Percentiles rank a stretch among this genome's conserved stretches.
Conservation (phyloP, 2,329 filamentous ascomycete genomes). For the Teratosphaeriaceae sp. region DNA sequence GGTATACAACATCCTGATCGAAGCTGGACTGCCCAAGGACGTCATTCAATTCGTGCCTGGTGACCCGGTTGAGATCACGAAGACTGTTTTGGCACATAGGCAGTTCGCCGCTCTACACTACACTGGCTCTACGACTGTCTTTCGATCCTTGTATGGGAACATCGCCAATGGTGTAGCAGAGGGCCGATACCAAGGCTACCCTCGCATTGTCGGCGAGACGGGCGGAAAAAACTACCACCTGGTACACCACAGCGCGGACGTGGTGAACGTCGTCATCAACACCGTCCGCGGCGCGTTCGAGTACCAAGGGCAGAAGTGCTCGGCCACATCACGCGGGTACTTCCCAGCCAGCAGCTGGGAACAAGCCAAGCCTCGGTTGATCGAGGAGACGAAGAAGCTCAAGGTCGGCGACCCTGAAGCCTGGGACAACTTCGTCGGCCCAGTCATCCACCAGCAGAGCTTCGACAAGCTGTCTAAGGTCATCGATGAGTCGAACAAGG, state of each 20-base stretch:
- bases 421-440: constrained; percentile 75
- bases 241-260: constrained; percentile 68
- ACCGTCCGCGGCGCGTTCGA: constrained; percentile 85
- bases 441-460: constrained; percentile 74
- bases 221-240: constrained; percentile 93
- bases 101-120: constrained; percentile 91
- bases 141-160: constrained; percentile 79
- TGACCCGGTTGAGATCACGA: constrained; percentile 76
- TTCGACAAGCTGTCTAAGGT: constrained; percentile 74
- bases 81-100: constrained; percentile 65
- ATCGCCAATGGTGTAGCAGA: constrained; percentile 77
- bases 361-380: constrained; percentile 60
- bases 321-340: constrained; percentile 74
- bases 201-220: constrained; percentile 83
- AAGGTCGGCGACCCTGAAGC: constrained; percentile 64
- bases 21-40: constrained; percentile 80
- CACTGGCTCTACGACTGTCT: constrained; percentile 87
- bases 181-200: constrained; percentile 77
- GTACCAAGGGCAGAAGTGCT: constrained; percentile 89
- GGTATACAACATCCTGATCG: constrained; percentile 80
- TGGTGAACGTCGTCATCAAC: constrained; percentile 72
- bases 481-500: constrained; percentile 74
- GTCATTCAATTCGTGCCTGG: constrained; percentile 94
- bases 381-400: constrained; percentile 62
- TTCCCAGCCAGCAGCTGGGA: constrained; percentile 69